These are phyloP conservation scores for Tricholoma matsutake DNA, from an alignment of 768 basidiomycete genomes.

Conservation along the genomic window DNA sequence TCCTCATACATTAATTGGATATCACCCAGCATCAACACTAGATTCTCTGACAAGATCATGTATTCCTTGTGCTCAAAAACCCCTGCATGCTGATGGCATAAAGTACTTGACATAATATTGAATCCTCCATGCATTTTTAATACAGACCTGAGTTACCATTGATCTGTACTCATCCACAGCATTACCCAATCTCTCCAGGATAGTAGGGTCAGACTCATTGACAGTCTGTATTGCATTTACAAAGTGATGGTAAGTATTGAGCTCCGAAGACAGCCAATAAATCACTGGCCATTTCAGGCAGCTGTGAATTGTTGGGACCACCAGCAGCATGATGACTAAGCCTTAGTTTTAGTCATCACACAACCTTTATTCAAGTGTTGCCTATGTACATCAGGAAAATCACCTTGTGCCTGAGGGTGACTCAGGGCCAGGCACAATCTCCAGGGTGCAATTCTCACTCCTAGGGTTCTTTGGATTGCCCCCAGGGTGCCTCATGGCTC, in stretches of 20 bases:
- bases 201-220: neutral
- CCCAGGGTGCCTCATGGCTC: no score
- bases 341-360: constrained; percentile 1
- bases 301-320: neutral
- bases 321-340: neutral
- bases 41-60: constrained; percentile 2
- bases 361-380: neutral
- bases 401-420: no score
- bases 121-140: neutral
- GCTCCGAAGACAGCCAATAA: neutral
- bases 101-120: neutral
- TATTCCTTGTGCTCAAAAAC: constrained; percentile 9
- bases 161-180: constrained; percentile 5
- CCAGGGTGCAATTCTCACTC: no score
- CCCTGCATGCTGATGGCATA: constrained; percentile 4
- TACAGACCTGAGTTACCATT: constrained; percentile 6
- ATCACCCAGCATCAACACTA: constrained; percentile 11
- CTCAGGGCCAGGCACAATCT: no score
- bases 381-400: neutral
- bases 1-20: constrained; percentile 7
- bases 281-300: neutral
- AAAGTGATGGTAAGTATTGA: neutral
- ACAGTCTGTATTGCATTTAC: neutral
- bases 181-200: constrained; percentile 5
- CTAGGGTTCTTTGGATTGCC: no score